phyloP scores from a whole-genome alignment of 2,329 filamentous ascomycete species.

The Exophiala sp. region DNA sequence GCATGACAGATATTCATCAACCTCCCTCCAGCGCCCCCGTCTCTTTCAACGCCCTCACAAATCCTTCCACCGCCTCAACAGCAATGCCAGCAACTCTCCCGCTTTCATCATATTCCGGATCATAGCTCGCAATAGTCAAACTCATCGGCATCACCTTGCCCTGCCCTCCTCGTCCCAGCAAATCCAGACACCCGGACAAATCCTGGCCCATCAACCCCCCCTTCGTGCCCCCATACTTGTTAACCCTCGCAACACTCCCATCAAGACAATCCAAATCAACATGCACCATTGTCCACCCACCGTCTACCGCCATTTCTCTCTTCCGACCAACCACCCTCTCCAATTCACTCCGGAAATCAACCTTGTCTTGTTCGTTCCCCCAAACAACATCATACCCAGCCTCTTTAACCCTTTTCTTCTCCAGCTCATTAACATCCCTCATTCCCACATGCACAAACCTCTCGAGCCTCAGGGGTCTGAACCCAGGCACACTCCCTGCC shows the following conservation, averaged over 20 bases:
- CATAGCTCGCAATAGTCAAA: background rate
- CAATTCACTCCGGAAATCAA: background rate
- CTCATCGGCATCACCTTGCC: background rate
- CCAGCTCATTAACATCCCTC: background rate
- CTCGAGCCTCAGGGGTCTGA: background rate
- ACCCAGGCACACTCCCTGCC: background rate
- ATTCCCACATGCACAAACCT: background rate
- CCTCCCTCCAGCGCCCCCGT: background rate
- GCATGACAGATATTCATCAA: background rate
- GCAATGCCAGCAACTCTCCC: background rate
- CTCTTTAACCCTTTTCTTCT: background rate
- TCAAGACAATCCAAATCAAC: background rate
- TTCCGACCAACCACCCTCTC: background rate
- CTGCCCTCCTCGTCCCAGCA: background rate
- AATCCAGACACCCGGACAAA: background rate
- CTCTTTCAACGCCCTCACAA: background rate
- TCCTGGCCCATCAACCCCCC: background rate
- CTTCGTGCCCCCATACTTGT: background rate
- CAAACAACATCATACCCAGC: background rate
- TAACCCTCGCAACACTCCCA: background rate
- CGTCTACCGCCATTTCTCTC: background rate
- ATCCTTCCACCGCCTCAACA: background rate
- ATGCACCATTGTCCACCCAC: background rate
- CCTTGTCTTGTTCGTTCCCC: background rate
- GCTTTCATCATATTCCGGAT: background rate